phyloP scores from a whole-genome alignment of 495 filamentous ascomycete genomes.

The Penicillium mononematosum region DNA sequence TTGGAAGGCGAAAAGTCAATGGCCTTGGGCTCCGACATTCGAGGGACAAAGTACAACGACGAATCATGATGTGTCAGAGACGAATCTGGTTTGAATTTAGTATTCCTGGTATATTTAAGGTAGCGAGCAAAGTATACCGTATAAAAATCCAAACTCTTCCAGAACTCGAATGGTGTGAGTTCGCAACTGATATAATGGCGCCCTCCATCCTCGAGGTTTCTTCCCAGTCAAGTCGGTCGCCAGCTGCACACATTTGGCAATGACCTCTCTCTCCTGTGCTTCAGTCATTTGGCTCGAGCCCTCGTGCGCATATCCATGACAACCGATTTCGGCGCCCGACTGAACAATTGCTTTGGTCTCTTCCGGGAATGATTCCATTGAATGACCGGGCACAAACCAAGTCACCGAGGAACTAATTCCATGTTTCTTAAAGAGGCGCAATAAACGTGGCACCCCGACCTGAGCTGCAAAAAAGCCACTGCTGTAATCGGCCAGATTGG shows the following conservation, averaged over 20 bases:
- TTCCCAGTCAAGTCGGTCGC: conserved; percentile 50
- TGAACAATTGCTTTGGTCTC: conserved; percentile 53
- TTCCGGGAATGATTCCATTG: conserved; percentile 58
- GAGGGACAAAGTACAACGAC: conserved; percentile 52
- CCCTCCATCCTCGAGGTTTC: conserved; percentile 55
- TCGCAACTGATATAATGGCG: conserved; percentile 57
- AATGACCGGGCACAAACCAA: conserved; percentile 66
- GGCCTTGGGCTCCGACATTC: conserved; percentile 44
- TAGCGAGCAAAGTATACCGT: conserved; percentile 33
- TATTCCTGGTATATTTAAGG: too few species aligned
- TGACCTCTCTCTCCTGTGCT: conserved; percentile 57
- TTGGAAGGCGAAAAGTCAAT: conserved; percentile 50
- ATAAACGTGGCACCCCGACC: conserved; percentile 58
- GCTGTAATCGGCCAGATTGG: conserved; percentile 58
- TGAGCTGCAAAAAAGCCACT: conserved; percentile 58
- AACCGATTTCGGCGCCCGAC: conserved; percentile 56
- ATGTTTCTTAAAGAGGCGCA: conserved; percentile 57
- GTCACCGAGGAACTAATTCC: conserved; percentile 52
- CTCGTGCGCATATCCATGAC: conserved; percentile 63
- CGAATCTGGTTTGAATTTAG: conserved; percentile 36
- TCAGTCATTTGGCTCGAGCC: conserved; percentile 55
- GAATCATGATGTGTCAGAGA: conserved; percentile 57
- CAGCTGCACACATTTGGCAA: conserved; percentile 53
- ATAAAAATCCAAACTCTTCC: conserved; percentile 56
- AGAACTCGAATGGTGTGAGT: conserved; percentile 55